phyloP scores from a whole-genome alignment of 2,329 filamentous ascomycete species.

The Ophiostoma quercus region DNA sequence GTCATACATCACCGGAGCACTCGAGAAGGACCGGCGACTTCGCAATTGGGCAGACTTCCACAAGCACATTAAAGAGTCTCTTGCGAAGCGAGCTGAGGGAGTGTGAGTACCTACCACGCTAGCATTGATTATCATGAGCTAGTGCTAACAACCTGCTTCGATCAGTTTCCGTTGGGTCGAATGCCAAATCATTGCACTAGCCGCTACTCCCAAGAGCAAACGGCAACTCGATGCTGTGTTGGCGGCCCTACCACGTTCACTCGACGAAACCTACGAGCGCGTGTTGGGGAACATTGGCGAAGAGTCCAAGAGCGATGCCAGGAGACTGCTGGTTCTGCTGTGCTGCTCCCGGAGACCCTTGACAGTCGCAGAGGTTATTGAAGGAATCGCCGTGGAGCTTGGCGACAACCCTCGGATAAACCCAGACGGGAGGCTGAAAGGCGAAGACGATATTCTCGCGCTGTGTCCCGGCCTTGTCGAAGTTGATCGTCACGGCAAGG shows the following conservation, averaged over 20 bases:
- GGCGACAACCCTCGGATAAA: conserved; percentile 24
- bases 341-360: conserved; percentile 24
- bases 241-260: neutral
- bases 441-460: neutral
- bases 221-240: neutral
- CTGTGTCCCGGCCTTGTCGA: conserved; percentile 1
- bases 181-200: neutral
- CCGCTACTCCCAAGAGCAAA: neutral
- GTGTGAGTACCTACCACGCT: neutral
- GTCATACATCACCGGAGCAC: neutral
- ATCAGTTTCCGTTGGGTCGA: neutral
- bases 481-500: neutral
- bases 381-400: conserved; percentile 26
- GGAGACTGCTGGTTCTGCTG: conserved; percentile 21
- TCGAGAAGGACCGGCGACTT: neutral
- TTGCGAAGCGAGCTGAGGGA: neutral
- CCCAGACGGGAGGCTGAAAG: conserved; percentile 20
- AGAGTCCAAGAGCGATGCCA: conserved; percentile 16
- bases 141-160: no score
- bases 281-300: neutral
- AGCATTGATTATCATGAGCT: no score
- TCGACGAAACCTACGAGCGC: neutral
- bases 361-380: conserved; percentile 24
- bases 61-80: neutral
- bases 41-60: neutral